Percentiles rank a stretch among this genome's conserved stretches.
Evolutionary conservation across 2,329 filamentous ascomycete species (phyloP).

Genomic region (Chalara sp.): DNA sequence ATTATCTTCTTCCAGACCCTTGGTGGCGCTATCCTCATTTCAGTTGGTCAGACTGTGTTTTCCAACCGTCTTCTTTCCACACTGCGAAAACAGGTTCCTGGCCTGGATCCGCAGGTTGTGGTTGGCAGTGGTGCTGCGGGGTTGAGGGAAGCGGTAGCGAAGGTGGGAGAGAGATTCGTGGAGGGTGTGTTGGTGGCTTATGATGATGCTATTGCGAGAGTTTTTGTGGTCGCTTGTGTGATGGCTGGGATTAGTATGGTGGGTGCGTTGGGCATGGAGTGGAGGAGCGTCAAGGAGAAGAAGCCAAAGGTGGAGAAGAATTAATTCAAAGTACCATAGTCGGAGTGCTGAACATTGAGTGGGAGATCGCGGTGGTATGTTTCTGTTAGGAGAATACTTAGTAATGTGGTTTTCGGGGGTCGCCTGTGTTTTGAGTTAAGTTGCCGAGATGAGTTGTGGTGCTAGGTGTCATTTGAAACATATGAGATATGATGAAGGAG

Average conservation of each 20-base stretch:
- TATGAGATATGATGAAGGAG: too few species aligned
- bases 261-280: conserved; percentile 44
- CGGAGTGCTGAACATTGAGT: too few species aligned
- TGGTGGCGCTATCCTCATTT: conserved; percentile 40
- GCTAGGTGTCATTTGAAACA: too few species aligned
- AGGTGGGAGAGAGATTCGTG: conserved; percentile 35
- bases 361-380: too few species aligned
- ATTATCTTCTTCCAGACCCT: conserved; percentile 37
- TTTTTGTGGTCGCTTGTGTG: conserved; percentile 47
- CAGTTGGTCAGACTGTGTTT: conserved; percentile 37
- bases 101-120: conserved; percentile 19
- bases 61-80: conserved; percentile 27
- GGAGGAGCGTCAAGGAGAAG: conserved; percentile 28
- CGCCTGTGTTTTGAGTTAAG: too few species aligned
- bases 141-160: conserved; percentile 29
- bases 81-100: conserved; percentile 8
- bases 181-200: conserved; percentile 42
- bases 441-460: too few species aligned
- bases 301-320: neutral
- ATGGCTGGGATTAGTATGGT: conserved; percentile 39
- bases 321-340: too few species aligned
- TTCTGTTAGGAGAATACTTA: too few species aligned
- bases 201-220: conserved; percentile 43
- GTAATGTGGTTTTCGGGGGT: too few species aligned
- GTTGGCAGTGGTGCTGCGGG: conserved; percentile 33